Conservation (phyloP, 176 grass and related monocot genomes). For the Oropetium thomaeum region DNA sequence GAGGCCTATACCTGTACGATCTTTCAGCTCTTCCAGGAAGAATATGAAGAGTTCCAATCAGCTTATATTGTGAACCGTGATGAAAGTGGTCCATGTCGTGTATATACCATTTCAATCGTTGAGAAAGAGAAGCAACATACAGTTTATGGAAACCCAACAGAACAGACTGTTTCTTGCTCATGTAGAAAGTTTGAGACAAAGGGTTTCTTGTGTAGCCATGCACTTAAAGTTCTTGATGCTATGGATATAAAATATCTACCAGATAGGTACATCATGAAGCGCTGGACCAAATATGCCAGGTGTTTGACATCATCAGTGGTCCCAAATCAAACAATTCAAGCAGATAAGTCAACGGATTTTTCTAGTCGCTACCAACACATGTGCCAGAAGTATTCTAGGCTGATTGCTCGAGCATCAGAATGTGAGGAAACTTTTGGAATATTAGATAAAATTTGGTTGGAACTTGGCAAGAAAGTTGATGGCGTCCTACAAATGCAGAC, state of each 20-base stretch:
- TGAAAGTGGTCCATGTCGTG: constrained; percentile 33
- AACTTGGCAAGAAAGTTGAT: constrained; percentile 48
- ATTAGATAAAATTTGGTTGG: constrained; percentile 40
- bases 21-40: constrained; percentile 57
- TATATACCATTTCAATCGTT: constrained; percentile 50
- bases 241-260: constrained; percentile 62
- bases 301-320: constrained; percentile 20
- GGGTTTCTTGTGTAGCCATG: constrained; percentile 52
- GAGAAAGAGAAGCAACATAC: constrained; percentile 48
- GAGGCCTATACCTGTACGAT: constrained; percentile 53
- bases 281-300: constrained; percentile 58
- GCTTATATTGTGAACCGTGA: constrained; percentile 55
- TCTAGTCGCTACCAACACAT: constrained; percentile 47
- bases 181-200: constrained; percentile 57
- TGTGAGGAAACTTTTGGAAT: constrained; percentile 48
- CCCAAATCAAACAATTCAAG: constrained; percentile 25
- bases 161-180: constrained; percentile 47
- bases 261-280: constrained; percentile 46
- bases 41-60: constrained; percentile 69
- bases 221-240: constrained; percentile 58
- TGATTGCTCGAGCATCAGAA: constrained; percentile 56
- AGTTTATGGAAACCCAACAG: constrained; percentile 53
- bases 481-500: constrained; percentile 47
- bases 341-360: constrained; percentile 35
- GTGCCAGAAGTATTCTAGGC: constrained; percentile 52